Base-by-base conservation (phyloP, 2,329 filamentous ascomycete genomes). In the Xylariaceae sp. region DNA sequence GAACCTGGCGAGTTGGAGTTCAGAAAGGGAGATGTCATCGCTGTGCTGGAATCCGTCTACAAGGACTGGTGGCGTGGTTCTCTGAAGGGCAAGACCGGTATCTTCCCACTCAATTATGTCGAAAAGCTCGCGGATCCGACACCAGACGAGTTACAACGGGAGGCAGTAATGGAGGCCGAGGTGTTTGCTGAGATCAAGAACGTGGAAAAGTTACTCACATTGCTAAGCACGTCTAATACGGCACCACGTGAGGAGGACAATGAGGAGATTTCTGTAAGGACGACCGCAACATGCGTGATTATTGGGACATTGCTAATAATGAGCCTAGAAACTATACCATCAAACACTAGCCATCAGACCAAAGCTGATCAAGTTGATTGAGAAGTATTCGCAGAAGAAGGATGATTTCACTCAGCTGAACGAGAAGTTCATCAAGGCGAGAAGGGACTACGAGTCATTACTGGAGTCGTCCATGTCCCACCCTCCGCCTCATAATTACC, bases 21-120 rank as follows among this genome's bases (percentile, higher is more conserved):
- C 74, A 89, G 92, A 67, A 96, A 96, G 77, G 93, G 94, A 34
- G 94, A 99, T 72, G 88, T 97, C 47, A 99, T 99, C 73, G 93
- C 94, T 1, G 94, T 99, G 13, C 81, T 99, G 47, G 94, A 97
- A 75, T 97, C 92, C 1, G 94, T 97, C 1, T 99, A 95, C 78
- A 99, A 97, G 75, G 94, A 99, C 74, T 99, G 94, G 94, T 99
- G 94, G 94, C 93, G 96, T 68, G 94, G 94, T 1, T 96, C 92
- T 48, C 78, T 99, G 60, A 87, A 92, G 71, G 94, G 94, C 17
- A 91, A 97, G 74, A 97, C 92, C 5, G 94, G 94, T 68, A 99
- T 99, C 65, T 99, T 99, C 75, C 94, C 94, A 5, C 82, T 99
- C 65, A 99, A 99, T 77, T 99, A 99, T 71, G 94, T 99, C 13